Conservation (phyloP, 768 basidiomycete species). For the Harrya chromipes region DNA sequence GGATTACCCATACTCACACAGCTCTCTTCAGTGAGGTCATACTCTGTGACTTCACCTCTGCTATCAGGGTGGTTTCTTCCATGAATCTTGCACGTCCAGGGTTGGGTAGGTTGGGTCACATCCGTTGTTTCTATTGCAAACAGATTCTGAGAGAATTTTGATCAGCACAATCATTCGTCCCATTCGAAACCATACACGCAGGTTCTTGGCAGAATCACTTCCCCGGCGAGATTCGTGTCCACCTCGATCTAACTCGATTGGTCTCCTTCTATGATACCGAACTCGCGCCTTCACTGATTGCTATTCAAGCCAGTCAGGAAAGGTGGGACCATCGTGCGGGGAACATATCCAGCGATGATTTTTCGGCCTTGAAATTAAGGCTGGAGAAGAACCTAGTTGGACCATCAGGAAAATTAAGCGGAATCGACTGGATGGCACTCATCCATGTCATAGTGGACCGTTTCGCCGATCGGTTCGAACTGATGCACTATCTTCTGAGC, state of each 20-base stretch:
- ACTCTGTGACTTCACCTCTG: constrained; percentile 44
- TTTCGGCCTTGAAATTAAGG: neutral
- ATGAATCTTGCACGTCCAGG: constrained; percentile 25
- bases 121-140: too few species aligned
- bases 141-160: too few species aligned
- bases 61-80: constrained; percentile 40
- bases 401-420: constrained; percentile 17
- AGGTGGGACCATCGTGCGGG: constrained; percentile 15
- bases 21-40: constrained; percentile 40
- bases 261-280: constrained; percentile 9
- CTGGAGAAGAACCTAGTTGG: constrained; percentile 1
- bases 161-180: neutral
- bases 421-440: constrained; percentile 32
- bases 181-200: constrained; percentile 12
- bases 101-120: too few species aligned
- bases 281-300: constrained; percentile 9
- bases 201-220: constrained; percentile 19
- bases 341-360: constrained; percentile 13
- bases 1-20: neutral
- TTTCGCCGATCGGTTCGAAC: constrained; percentile 30
- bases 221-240: constrained; percentile 23
- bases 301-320: constrained; percentile 6
- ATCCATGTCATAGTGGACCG: constrained; percentile 31
- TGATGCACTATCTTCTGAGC: constrained; percentile 22
- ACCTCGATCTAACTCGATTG: constrained; percentile 5